Evolutionary conservation across 2,329 filamentous ascomycete genomes (phyloP).

Genomic region (Penicillium corylophilum): DNA sequence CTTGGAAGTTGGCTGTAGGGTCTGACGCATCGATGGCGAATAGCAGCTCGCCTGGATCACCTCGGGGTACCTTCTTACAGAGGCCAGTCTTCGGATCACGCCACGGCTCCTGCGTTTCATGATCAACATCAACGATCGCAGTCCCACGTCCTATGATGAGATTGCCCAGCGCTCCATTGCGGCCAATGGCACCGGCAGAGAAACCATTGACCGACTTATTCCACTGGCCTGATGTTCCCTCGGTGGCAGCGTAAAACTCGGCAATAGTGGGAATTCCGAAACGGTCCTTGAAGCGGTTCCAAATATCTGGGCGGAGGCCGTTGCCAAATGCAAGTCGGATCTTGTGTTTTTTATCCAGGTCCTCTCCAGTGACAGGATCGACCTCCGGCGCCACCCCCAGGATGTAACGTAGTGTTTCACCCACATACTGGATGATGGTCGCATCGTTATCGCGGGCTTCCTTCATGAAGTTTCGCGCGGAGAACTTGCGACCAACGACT

Average conservation of each 20-base stretch:
- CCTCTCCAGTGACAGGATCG: constrained; percentile 64
- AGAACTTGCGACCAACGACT: constrained; percentile 74
- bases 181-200: constrained; percentile 73
- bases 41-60: constrained; percentile 73
- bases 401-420: constrained; percentile 82
- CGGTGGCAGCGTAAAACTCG: constrained; percentile 80
- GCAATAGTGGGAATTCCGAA: constrained; percentile 72
- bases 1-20: constrained; percentile 68
- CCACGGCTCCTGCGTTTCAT: constrained; percentile 64
- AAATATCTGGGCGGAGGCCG: constrained; percentile 79
- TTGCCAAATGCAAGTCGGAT: constrained; percentile 81
- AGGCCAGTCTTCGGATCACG: constrained; percentile 69
- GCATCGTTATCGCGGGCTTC: constrained; percentile 70
- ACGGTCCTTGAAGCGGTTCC: constrained; percentile 77
- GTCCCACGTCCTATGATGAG: constrained; percentile 53
- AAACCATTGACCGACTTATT: constrained; percentile 74
- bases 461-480: constrained; percentile 72
- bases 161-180: constrained; percentile 63
- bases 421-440: constrained; percentile 82
- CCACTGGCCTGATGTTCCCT: constrained; percentile 67
- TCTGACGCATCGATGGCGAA: constrained; percentile 67
- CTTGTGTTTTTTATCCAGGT: constrained; percentile 69
- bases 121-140: constrained; percentile 69
- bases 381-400: constrained; percentile 63
- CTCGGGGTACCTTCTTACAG: constrained; percentile 58